Conservation (phyloP, 768 basidiomycete genomes). For the Trametes cubensis region DNA sequence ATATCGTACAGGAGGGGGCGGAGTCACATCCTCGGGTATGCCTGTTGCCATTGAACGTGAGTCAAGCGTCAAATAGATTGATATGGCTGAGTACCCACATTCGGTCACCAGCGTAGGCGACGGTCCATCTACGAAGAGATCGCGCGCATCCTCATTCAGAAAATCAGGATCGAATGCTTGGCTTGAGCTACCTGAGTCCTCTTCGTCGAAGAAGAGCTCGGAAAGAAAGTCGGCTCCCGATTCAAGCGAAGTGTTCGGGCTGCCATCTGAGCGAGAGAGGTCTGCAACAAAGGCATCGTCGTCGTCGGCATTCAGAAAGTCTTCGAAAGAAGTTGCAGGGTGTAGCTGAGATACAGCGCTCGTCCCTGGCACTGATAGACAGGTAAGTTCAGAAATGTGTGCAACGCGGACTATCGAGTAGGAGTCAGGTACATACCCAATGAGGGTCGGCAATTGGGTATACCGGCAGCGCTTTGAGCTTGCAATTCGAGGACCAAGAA, state of each 20-base stretch:
- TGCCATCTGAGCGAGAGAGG: neutral
- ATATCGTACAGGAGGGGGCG: neutral
- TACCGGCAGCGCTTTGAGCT: too few relatives aligned
- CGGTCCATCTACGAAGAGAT: neutral
- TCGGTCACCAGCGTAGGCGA: neutral
- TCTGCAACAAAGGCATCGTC: neutral
- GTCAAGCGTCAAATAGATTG: too few relatives aligned
- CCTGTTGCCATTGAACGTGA: neutral
- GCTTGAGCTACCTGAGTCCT: neutral
- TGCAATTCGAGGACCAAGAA: too few relatives aligned
- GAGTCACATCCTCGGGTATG: neutral
- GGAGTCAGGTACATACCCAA: too few relatives aligned
- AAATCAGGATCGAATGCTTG: neutral
- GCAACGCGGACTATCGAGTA: too few relatives aligned
- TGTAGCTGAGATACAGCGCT: too few relatives aligned
- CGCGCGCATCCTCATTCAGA: neutral
- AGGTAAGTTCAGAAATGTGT: too few relatives aligned
- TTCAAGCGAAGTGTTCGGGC: neutral
- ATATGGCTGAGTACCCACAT: too few relatives aligned
- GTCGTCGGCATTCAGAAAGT: too few relatives aligned
- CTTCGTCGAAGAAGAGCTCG: neutral
- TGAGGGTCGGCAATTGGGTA: too few relatives aligned
- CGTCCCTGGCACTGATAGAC: too few relatives aligned
- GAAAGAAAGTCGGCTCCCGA: neutral
- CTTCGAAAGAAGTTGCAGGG: too few relatives aligned